Evolutionary conservation across 1,284 basidiomycete genomes (phyloP), one percentile per base, ranked within the genome.

Genomic region (Chondrostereum purpureum): DNA sequence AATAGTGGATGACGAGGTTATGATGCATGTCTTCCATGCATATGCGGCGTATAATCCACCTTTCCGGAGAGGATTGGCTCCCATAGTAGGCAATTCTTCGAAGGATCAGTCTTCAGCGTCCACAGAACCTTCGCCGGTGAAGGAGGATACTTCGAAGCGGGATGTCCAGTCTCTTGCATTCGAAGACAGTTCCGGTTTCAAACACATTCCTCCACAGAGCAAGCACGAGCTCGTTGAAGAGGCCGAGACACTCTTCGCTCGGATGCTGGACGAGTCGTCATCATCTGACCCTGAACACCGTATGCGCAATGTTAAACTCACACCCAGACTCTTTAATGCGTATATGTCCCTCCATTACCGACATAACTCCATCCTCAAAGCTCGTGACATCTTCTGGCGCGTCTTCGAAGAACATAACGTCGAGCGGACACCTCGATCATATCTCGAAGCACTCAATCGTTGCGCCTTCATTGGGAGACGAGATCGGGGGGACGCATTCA

Each of bases 21-120:
- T 98, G 77, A 74, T 78, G 52, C 83, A 90, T 55, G 66, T 97
- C 5, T 92, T 98, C 62, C 85, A 92, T 65, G 76, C 90, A 1
- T 98, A 98, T 65, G 83, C 92, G 0, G 67, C 84, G 1, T 95
- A 90, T 65, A 72, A 69, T 39, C 81, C 88, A 1, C 82, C 87
- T 0, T 83, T 86, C 64, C 68, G 63, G 45, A 72, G 82, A 36
- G 63, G 65, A 12, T 57, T 67, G 5, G 71, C 73, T 12, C 63
- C 65, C 20, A 49, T 76, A 17, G 53, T 61, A 19, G 56, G 61
- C 13, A 49, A 50, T 22, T 44, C 42, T 17, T 50, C 42, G 14
- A 51, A 55, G 19, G 40, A 47, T 5, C 41, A 43, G 34, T 34
- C 53, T 3, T 33, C 53, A 17, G 47, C 47, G 10, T 35, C 49